Evolutionary conservation across 768 basidiomycete species (phyloP).

Genomic region (Boletus rex-veris): DNA sequence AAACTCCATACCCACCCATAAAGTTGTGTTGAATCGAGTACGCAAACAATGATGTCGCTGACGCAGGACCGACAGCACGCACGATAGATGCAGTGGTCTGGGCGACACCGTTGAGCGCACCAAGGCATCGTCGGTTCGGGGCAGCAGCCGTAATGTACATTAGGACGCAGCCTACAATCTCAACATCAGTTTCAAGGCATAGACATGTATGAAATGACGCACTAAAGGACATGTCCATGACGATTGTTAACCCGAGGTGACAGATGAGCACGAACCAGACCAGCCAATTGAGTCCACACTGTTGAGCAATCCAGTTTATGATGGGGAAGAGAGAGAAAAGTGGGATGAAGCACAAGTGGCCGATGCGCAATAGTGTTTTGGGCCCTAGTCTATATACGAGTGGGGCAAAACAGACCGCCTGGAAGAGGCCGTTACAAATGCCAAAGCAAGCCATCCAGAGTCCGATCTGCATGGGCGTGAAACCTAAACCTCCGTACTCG

Average conservation of each 20-base stretch:
- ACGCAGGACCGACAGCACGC: constrained; percentile 34
- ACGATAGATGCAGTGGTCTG: constrained; percentile 30
- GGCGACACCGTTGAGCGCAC: constrained; percentile 58
- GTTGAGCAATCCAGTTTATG: constrained; percentile 26
- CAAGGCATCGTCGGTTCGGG: constrained; percentile 65
- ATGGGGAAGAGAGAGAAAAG: constrained; percentile 33
- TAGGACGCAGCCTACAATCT: constrained; percentile 54
- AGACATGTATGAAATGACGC: constrained; percentile 2
- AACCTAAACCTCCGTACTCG: constrained; percentile 35
- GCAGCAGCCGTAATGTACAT: constrained; percentile 66
- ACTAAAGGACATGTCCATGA: constrained; percentile 36
- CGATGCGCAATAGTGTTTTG: constrained; percentile 29
- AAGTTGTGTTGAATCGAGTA: constrained; percentile 34
- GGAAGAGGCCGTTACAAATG: constrained; percentile 29
- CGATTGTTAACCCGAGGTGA: constrained; percentile 20
- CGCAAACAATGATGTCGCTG: constrained; percentile 36
- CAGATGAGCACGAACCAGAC: constrained; percentile 29
- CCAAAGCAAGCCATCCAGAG: constrained; percentile 35
- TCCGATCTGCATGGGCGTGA: constrained; percentile 36
- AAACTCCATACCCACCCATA: constrained; percentile 37
- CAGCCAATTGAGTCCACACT: constrained; percentile 19
- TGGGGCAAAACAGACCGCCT: constrained; percentile 33
- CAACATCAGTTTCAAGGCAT: constrained; percentile 2
- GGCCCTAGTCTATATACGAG: constrained; percentile 30
- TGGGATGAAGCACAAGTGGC: constrained; percentile 27